Conservation (phyloP, 148 eudicot species). For the Camellia japonica region DNA sequence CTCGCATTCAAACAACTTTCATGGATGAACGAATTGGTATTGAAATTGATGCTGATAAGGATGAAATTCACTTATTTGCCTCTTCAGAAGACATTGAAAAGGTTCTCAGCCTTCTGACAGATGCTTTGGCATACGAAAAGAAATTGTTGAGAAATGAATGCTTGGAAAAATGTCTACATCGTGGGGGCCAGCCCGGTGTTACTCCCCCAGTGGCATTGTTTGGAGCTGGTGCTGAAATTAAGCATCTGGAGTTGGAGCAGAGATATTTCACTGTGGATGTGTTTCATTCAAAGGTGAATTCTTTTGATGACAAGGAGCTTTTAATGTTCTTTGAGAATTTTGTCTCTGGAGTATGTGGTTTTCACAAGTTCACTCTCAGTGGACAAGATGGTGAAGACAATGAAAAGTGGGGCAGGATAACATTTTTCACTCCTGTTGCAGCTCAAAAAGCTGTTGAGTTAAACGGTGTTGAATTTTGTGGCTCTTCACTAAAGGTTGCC, state of each 20-base stretch:
- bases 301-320: slow-evolving; percentile 9
- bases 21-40: slow-evolving; percentile 3
- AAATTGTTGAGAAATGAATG: slow-evolving; percentile 3
- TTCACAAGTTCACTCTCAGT: not conserved
- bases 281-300: not conserved
- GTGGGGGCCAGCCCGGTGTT: not conserved
- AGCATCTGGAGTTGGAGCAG: slow-evolving; percentile 8
- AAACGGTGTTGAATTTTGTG: not conserved
- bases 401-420: slow-evolving; percentile 3
- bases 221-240: slow-evolving; percentile 11
- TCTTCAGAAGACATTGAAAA: not conserved
- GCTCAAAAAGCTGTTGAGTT: slow-evolving; percentile 1
- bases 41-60: not conserved
- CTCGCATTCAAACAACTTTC: not conserved
- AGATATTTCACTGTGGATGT: slow-evolving; percentile 7
- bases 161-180: slow-evolving; percentile 1
- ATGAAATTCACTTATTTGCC: slow-evolving; percentile 4
- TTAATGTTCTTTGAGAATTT: not conserved
- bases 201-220: not conserved
- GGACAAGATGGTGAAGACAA: not conserved
- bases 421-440: slow-evolving; percentile 1
- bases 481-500: slow-evolving; percentile 3
- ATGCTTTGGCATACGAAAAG: not conserved
- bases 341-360: not conserved
- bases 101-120: not conserved